Conservation (phyloP, 257 asterid genomes). For the Lantana camara region DNA sequence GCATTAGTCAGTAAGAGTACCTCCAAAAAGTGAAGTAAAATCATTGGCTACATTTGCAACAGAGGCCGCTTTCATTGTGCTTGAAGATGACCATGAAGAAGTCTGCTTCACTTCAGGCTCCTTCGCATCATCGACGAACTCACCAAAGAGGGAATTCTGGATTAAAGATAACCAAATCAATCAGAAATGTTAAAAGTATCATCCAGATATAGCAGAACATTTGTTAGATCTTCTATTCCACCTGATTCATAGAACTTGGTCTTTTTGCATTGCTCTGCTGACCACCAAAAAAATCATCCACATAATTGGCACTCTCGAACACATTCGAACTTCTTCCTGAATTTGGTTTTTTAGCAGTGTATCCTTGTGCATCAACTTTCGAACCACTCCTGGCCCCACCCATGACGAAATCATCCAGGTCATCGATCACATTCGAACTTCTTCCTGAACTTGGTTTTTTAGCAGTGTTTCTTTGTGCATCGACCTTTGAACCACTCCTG, state of each 20-base stretch:
- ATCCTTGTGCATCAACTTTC: slow-evolving; percentile 28
- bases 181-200: slow-evolving; percentile 19
- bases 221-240: slow-evolving; percentile 28
- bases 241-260: slow-evolving; percentile 56
- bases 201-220: slow-evolving; percentile 10
- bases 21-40: slow-evolving; percentile 68
- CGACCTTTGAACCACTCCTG: slow-evolving; percentile 33
- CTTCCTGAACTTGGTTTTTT: slow-evolving; percentile 32
- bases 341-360: slow-evolving; percentile 31
- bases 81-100: slow-evolving; percentile 34
- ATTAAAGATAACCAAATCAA: slow-evolving; percentile 21
- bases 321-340: slow-evolving; percentile 30
- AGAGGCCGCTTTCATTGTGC: slow-evolving; percentile 38
- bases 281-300: slow-evolving; percentile 52
- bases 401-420: slow-evolving; percentile 54
- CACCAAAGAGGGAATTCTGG: slow-evolving; percentile 62
- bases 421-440: slow-evolving; percentile 43
- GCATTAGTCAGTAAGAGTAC: slow-evolving; percentile 37
- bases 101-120: slow-evolving; percentile 45
- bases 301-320: slow-evolving; percentile 35
- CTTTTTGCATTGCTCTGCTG: slow-evolving; percentile 31
- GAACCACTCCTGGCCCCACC: slow-evolving; percentile 38
- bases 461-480: slow-evolving; percentile 23
- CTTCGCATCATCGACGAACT: slow-evolving; percentile 44
- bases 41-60: slow-evolving; percentile 41